Base-by-base conservation (phyloP, 2,329 filamentous ascomycete species). In the Aspergillus aculeatinus region DNA sequence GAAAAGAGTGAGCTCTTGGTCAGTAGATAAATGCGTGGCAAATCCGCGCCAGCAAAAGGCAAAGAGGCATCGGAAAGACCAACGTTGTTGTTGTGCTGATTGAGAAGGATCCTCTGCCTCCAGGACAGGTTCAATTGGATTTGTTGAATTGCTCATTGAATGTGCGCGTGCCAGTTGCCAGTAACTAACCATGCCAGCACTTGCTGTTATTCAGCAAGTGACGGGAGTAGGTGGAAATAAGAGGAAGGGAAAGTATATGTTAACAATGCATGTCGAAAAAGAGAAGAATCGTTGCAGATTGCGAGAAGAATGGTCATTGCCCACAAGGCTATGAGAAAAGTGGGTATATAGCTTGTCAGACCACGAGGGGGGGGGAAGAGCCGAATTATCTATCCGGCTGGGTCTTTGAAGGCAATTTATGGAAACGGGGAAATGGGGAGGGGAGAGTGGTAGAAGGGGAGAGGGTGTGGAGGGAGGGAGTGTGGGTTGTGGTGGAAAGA, bases 31-130 rank as follows among this genome's bases (percentile, higher is more conserved):
- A 48, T 23, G 57, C 49, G 47, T 14, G 27, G 27, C 27, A 29
- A 7, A 29, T 3, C 27, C 23, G 52, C 16, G 57, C 44, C 31
- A 48, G 23, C 50, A 48, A 48, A 44, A 53, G 47, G 47, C 25
- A 27, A 47, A n/a, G 16, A 52, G 31, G 12, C 39, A 33, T 25
- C 53, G 19, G 31, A 54, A 58, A 53, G 39, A 66, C 66, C 60
- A 48, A 69, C 67, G 58, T 55, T 62, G 65, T 55, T 62, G 65
- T 12, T 59, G 60, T 54, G 58, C 60, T 48, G 61, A 52, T 49
- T 62, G 60, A 58, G 61, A 51, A 27, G 60, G 48, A 23, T 21
- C 47, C n/a, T 35, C 19, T 48, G 54, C 60, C 56, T 55, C 59
- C 50, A 35, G 60, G 39, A 51, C 60, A 47, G 49, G 33, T 19